Conservation (phyloP, 257 asterid genomes). For the Penstemon newberryi region DNA sequence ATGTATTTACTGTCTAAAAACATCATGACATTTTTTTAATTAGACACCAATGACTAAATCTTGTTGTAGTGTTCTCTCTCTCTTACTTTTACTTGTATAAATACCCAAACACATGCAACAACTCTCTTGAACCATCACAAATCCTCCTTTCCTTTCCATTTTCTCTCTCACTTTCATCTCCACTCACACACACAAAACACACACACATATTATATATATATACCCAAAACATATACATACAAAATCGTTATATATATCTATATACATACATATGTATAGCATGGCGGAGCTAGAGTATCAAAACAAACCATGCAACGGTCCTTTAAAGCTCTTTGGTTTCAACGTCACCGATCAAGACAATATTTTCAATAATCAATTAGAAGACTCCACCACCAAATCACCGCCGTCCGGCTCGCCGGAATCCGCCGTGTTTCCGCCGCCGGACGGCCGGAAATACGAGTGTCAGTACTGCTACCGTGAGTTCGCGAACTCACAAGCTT, state of each 20-base stretch:
- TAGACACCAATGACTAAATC: no score
- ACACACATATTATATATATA: background rate
- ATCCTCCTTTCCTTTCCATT: conserved; percentile 12
- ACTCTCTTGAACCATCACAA: conserved; percentile 31
- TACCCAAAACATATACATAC: background rate
- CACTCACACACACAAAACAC: conserved; percentile 20
- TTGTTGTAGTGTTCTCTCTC: background rate
- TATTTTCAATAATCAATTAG: background rate
- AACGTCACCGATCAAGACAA: conserved; percentile 32
- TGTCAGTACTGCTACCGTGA: conserved; percentile 96
- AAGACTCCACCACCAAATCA: conserved; percentile 40
- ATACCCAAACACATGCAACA: conserved; percentile 75
- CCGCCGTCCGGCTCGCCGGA: conserved; percentile 50
- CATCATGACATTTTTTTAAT: no score
- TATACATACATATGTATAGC: conserved; percentile 15
- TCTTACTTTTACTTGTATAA: conserved; percentile 46
- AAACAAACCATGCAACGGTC: conserved; percentile 51
- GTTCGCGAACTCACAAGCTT: conserved; percentile 92
- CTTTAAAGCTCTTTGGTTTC: conserved; percentile 85
- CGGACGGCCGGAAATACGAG: conserved; percentile 89
- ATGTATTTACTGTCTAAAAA: no score
- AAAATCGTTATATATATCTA: background rate
- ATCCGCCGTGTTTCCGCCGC: conserved; percentile 36
- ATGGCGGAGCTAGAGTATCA: conserved; percentile 69
- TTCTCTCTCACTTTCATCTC: conserved; percentile 18